Evolutionary conservation across 495 filamentous ascomycete species (phyloP).

Genomic region (Hypoxylon fuscum): DNA sequence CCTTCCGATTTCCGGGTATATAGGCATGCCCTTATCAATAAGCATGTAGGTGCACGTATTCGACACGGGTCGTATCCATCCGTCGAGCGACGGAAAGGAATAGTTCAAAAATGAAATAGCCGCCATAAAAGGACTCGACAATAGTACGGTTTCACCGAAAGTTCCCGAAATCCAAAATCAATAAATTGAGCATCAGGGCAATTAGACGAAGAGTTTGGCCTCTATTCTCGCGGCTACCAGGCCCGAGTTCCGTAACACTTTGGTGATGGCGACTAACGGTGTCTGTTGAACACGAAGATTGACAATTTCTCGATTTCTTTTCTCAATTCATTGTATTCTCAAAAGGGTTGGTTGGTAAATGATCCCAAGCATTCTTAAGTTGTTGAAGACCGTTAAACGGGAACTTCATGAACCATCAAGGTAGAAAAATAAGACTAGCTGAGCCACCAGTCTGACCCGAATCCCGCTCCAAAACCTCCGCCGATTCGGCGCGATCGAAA

Average conservation of each 20-base stretch:
- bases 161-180: slow-evolving; percentile 1
- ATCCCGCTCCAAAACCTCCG: slow-evolving; percentile 21
- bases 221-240: slow-evolving; percentile 28
- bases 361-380: no score
- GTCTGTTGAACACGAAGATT: slow-evolving; percentile 1
- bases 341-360: no score
- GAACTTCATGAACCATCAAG: no score
- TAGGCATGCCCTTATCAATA: background rate
- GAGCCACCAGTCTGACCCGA: slow-evolving; percentile 19
- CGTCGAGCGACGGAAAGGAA: slow-evolving; percentile 34
- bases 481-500: slow-evolving; percentile 18
- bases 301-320: no score
- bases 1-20: background rate
- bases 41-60: slow-evolving; percentile 19
- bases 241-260: slow-evolving; percentile 34
- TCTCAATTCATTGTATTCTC: slow-evolving; percentile 1
- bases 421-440: slow-evolving; percentile 7
- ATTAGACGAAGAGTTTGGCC: slow-evolving; percentile 17
- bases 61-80: slow-evolving; percentile 25
- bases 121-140: slow-evolving; percentile 18
- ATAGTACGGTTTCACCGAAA: slow-evolving; percentile 25
- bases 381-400: no score
- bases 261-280: slow-evolving; percentile 1
- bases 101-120: slow-evolving; percentile 28
- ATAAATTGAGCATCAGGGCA: slow-evolving; percentile 10